Evolutionary conservation across 225 moss, liverwort and hornwort species (phyloP).

Genomic region (Bryum argenteum): DNA sequence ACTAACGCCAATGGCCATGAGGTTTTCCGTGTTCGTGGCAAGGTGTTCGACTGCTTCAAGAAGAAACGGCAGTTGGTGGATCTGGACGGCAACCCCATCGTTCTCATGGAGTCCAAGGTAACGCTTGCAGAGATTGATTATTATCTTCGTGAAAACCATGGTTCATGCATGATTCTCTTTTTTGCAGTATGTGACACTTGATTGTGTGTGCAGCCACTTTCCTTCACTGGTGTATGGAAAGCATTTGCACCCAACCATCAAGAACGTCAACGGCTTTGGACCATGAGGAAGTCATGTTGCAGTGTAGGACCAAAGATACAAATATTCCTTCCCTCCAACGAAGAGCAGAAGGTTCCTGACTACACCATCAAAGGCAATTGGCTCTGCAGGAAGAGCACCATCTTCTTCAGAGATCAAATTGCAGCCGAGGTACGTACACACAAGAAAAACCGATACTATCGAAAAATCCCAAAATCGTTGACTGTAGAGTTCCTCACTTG

Average conservation of each 20-base stretch:
- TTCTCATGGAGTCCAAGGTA: slow-evolving; percentile 41
- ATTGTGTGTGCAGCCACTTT: slow-evolving; percentile 30
- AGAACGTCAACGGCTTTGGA: slow-evolving; percentile 45
- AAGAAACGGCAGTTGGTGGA: slow-evolving; percentile 43
- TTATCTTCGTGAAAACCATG: neutral
- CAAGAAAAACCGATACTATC: neutral
- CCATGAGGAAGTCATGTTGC: slow-evolving; percentile 14
- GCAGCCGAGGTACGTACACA: slow-evolving; percentile 48
- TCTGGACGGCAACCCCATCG: slow-evolving; percentile 32
- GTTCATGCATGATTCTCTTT: no score
- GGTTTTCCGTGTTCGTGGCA: slow-evolving; percentile 41
- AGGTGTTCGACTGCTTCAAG: neutral
- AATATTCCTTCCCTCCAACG: slow-evolving; percentile 38
- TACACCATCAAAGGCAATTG: slow-evolving; percentile 42
- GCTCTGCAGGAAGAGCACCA: slow-evolving; percentile 29
- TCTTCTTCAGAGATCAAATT: slow-evolving; percentile 39
- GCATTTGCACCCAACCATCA: slow-evolving; percentile 31
- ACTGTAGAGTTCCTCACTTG: no score
- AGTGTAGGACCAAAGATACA: slow-evolving; percentile 13
- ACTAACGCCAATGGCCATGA: slow-evolving; percentile 31
- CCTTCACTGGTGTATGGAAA: slow-evolving; percentile 26
- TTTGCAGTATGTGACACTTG: neutral
- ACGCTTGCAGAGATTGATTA: neutral
- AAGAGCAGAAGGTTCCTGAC: slow-evolving; percentile 31
- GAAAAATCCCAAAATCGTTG: no score